phyloP scores from a whole-genome alignment of 2,329 filamentous ascomycete genomes.

The Ophiognomonia clavigignenti-juglandacearum region DNA sequence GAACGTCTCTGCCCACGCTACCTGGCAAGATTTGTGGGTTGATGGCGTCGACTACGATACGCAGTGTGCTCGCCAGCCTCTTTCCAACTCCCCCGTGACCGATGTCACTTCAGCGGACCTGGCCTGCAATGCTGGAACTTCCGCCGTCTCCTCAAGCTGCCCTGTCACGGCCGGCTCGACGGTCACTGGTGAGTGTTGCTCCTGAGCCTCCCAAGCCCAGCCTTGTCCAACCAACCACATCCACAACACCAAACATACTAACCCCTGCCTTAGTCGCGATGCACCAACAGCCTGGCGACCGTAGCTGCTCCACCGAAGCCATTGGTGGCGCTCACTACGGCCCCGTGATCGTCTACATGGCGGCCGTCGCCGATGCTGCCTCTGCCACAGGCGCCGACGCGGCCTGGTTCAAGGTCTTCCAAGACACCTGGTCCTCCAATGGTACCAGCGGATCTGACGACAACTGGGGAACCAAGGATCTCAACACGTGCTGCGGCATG shows the following conservation, averaged over 20 bases:
- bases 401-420: slow-evolving; percentile 49
- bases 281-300: slow-evolving; percentile 41
- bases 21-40: slow-evolving; percentile 47
- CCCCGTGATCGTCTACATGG: slow-evolving; percentile 43
- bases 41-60: slow-evolving; percentile 35
- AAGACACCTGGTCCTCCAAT: slow-evolving; percentile 34
- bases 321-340: slow-evolving; percentile 50
- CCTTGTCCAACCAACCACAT: neutral
- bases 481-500: slow-evolving; percentile 36
- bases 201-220: no score
- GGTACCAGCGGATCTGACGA: slow-evolving; percentile 36
- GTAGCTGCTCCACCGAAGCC: slow-evolving; percentile 40
- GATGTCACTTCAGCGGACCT: slow-evolving; percentile 37
- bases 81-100: slow-evolving; percentile 47
- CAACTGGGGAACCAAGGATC: slow-evolving; percentile 40
- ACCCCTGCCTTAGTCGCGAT: slow-evolving; percentile 34
- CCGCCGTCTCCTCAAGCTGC: slow-evolving; percentile 36
- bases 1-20: slow-evolving; percentile 40
- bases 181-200: slow-evolving; percentile 35
- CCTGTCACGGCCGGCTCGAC: slow-evolving; percentile 40
- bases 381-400: slow-evolving; percentile 34
- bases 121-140: slow-evolving; percentile 38
- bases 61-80: slow-evolving; percentile 41
- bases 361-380: slow-evolving; percentile 41
- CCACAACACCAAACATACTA: neutral